Evolutionary conservation across 352 stramenopile genomes (phyloP), one percentile per base, ranked within the genome.

Genomic region (Thraustotheca clavata): DNA sequence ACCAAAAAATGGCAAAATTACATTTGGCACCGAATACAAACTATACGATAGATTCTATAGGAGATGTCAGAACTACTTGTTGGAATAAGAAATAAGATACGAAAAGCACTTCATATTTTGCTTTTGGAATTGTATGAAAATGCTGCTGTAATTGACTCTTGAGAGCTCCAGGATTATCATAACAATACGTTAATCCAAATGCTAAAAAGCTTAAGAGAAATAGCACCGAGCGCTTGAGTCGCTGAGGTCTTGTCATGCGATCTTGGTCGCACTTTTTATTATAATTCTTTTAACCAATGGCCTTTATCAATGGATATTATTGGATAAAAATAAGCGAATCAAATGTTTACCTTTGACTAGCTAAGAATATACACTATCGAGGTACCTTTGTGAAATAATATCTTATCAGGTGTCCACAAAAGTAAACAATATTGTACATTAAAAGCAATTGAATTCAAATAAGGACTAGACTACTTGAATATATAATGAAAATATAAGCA

Each of bases 1-100:
- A 5, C 83, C 83, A 35, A 89, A 76, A 22, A 92, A 83, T 4
- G 83, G 83, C n/a, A 91, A 43, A 24, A 90, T 50, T 9, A 86
- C 73, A 67, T 88, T 89, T n/a, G 80, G 80, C 20, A 84, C 59
- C n/a, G 69, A 79, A 67, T 88, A 88, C 24, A 86, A 62, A 31
- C 72, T 87, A 70, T 91, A 91, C 26, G 89, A 67, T 20, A 88
- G 67, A 59, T 81, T 84, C 65, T 82, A 54, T 1, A 12, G 14
- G 8, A 3, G 14, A 20, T 26, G 36, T 55, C n/a, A 65, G 29
- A 46, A n/a, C n/a, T 31, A 3, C 12, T 14, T 31, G n/a, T 35
- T 52, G 24, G 2, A 34, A 40, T 7, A 22, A 26, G 1, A 48
- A 27, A 27, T 46, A 50, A 18, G 12, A 39, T 63, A 63, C 55